These are phyloP conservation scores for Albophoma yamanashiensis DNA, from an alignment of 2,329 filamentous ascomycete genomes.

Conservation along the genomic window DNA sequence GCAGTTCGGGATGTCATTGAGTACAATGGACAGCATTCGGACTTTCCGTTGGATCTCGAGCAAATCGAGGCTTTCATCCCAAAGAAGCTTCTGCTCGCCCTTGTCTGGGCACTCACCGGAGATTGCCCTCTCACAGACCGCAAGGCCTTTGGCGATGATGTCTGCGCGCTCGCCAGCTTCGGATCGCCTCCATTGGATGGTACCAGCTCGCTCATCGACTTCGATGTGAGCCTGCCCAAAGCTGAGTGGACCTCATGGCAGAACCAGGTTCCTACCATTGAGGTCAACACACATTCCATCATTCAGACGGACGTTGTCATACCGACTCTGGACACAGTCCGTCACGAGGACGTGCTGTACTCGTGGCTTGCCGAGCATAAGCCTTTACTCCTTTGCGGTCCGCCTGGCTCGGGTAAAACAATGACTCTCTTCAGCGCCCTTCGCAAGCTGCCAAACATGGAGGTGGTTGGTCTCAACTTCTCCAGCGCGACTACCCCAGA, in stretches of 20 bases:
- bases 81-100: constrained; percentile 85
- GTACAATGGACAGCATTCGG: constrained; percentile 88
- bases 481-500: constrained; percentile 97
- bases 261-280: constrained; percentile 83
- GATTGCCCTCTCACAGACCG: constrained; percentile 85
- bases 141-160: constrained; percentile 77
- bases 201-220: constrained; percentile 84
- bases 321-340: constrained; percentile 91
- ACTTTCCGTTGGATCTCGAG: constrained; percentile 85
- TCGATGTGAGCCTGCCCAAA: constrained; percentile 77
- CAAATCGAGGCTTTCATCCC: constrained; percentile 82
- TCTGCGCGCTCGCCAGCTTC: constrained; percentile 74
- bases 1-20: constrained; percentile 84
- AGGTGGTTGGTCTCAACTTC: constrained; percentile 98
- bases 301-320: constrained; percentile 98
- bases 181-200: constrained; percentile 74
- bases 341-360: constrained; percentile 97
- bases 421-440: constrained; percentile 99
- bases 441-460: constrained; percentile 95
- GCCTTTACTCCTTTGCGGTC: constrained; percentile 88
- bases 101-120: constrained; percentile 93
- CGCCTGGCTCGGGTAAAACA: constrained; percentile 96
- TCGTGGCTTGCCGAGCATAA: constrained; percentile 99
- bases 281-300: constrained; percentile 97
- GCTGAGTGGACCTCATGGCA: constrained; percentile 92